Conservation (phyloP, 202 grass and related monocot species). For the Schoenoplectus triqueter region DNA sequence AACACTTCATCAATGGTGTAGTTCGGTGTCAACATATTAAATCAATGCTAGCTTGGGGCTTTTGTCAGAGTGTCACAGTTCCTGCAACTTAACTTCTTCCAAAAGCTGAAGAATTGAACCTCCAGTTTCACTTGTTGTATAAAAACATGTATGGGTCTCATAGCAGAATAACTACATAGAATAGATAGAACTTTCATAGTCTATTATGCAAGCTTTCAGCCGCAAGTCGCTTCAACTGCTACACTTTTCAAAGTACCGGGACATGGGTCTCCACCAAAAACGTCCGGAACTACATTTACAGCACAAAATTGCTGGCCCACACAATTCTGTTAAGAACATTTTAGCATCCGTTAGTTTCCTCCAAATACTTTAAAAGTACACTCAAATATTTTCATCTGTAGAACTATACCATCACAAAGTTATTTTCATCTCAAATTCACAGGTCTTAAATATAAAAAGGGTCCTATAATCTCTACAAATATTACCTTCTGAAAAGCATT, state of each 20-base stretch:
- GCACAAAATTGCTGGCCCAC: slow-evolving; percentile 70
- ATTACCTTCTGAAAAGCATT: slow-evolving; percentile 94
- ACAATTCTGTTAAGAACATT: slow-evolving; percentile 59
- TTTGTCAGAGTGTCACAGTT: slow-evolving; percentile 53
- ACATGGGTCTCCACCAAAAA: slow-evolving; percentile 95
- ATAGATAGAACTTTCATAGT: slow-evolving; percentile 2
- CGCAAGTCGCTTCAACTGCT: slow-evolving; percentile 74
- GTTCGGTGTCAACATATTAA: slow-evolving; percentile 35
- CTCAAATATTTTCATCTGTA: background rate
- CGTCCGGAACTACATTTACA: slow-evolving; percentile 59
- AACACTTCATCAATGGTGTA: slow-evolving; percentile 22
- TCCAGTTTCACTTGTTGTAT: slow-evolving; percentile 31
- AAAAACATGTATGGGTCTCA: slow-evolving; percentile 20
- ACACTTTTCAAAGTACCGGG: slow-evolving; percentile 84
- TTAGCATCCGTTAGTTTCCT: slow-evolving; percentile 15
- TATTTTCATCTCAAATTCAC: background rate
- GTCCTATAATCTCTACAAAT: background rate
- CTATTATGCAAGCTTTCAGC: slow-evolving; percentile 37
- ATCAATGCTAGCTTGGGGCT: slow-evolving; percentile 46
- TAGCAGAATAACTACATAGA: slow-evolving; percentile 18
- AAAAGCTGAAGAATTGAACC: slow-evolving; percentile 47
- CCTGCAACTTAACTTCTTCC: slow-evolving; percentile 59
- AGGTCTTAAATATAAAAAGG: background rate
- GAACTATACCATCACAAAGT: background rate
- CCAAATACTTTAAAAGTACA: slow-evolving; percentile 6